These are phyloP conservation scores for Candida railenensis DNA, from an alignment of 805 yeast species.

Conservation along the genomic window DNA sequence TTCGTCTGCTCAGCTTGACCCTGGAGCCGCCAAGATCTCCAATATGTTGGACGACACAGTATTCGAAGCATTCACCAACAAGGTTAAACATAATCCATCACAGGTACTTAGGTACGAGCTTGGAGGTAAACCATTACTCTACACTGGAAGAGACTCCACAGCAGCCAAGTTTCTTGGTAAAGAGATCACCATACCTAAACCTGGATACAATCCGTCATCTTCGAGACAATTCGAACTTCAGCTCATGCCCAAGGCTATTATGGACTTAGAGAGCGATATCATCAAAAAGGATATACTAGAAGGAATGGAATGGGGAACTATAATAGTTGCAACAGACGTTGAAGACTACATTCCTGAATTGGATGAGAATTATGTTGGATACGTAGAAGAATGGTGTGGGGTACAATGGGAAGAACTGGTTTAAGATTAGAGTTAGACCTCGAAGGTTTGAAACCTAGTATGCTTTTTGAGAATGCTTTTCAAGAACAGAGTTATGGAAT, in stretches of 20 bases:
- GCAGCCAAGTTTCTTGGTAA: slow-evolving; percentile 31
- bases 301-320: slow-evolving; percentile 99
- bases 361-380: slow-evolving; percentile 71
- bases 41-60: slow-evolving; percentile 64
- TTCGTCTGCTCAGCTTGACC: slow-evolving; percentile 9
- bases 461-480: too few relatives aligned
- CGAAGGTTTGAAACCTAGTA: too few relatives aligned
- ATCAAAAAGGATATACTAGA: slow-evolving; percentile 43
- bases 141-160: slow-evolving; percentile 59
- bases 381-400: slow-evolving; percentile 75
- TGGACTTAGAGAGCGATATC: slow-evolving; percentile 50
- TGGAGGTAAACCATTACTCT: slow-evolving; percentile 75
- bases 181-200: slow-evolving; percentile 48
- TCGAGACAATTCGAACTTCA: slow-evolving; percentile 77
- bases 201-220: slow-evolving; percentile 61
- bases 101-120: slow-evolving; percentile 86
- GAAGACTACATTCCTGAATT: slow-evolving; percentile 60
- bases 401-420: slow-evolving; percentile 76
- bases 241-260: slow-evolving; percentile 89
- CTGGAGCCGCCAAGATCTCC: slow-evolving; percentile 24
- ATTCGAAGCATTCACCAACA: slow-evolving; percentile 75
- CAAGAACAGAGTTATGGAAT: too few relatives aligned
- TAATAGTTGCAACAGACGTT: slow-evolving; percentile 73
- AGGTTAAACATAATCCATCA: slow-evolving; percentile 76
- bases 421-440: too few relatives aligned